Conservation (phyloP, 208 protist genomes). For the Trypanosoma brucei region DNA sequence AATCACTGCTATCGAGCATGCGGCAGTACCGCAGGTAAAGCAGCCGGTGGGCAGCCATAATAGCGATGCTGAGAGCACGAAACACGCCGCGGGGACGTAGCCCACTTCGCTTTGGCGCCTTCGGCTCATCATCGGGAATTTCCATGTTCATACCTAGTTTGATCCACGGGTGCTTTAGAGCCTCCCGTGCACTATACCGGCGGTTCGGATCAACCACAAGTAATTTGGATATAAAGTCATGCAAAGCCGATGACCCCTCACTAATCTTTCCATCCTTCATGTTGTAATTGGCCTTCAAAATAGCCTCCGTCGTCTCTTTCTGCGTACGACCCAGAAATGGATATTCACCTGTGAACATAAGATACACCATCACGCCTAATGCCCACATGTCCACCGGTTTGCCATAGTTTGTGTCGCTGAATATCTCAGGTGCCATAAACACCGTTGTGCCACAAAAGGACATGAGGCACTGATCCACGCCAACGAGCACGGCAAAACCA, state of each 20-base stretch:
- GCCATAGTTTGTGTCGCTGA: conserved; percentile 77
- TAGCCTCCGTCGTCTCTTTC: conserved; percentile 34
- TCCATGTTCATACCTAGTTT: conserved; percentile 38
- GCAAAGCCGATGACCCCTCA: conserved; percentile 28
- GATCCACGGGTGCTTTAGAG: conserved; percentile 84
- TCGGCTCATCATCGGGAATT: background rate
- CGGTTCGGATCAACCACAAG: conserved; percentile 61
- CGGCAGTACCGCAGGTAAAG: conserved; percentile 47
- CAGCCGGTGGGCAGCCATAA: conserved; percentile 68
- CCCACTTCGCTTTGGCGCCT: conserved; percentile 1
- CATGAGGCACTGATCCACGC: conserved; percentile 71
- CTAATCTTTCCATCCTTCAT: conserved; percentile 26
- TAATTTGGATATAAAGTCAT: conserved; percentile 78
- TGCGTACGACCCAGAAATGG: conserved; percentile 63
- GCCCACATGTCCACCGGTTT: conserved; percentile 92
- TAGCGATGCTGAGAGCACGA: conserved; percentile 36
- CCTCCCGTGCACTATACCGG: conserved; percentile 77
- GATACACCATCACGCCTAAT: conserved; percentile 84
- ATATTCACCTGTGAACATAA: conserved; percentile 72
- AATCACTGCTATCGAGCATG: conserved; percentile 43
- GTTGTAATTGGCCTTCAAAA: conserved; percentile 28
- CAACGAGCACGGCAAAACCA: conserved; percentile 82
- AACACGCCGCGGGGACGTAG: conserved; percentile 28
- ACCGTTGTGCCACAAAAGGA: conserved; percentile 83
- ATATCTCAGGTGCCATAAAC: conserved; percentile 90